Evolutionary conservation across 163 green algal genomes (phyloP).

Genomic region (Prototheca stagnorum): DNA sequence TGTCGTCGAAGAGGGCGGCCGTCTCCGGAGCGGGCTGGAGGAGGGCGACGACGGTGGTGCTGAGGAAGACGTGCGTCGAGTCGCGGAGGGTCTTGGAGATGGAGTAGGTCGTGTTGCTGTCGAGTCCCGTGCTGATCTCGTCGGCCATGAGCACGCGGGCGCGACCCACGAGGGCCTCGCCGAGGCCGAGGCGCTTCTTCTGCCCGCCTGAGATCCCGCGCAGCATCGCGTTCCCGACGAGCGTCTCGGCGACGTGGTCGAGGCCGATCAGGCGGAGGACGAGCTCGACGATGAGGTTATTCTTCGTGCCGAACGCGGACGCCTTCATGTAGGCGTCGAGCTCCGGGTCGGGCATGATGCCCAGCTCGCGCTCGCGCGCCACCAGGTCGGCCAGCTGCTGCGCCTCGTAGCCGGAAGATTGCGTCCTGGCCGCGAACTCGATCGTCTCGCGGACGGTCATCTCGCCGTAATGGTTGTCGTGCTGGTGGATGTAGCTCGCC

Average conservation of each 20-base stretch:
- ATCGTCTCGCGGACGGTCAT: conserved; percentile 67
- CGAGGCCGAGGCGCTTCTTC: conserved; percentile 47
- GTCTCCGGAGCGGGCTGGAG: conserved; percentile 54
- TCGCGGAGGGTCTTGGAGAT: conserved; percentile 5
- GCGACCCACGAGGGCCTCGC: conserved; percentile 9
- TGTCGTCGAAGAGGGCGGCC: conserved; percentile 46
- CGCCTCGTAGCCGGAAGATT: conserved; percentile 22
- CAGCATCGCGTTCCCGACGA: conserved; percentile 30
- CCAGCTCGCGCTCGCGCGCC: conserved; percentile 17
- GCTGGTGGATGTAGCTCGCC: conserved; percentile 18
- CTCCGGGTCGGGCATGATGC: conserved; percentile 37
- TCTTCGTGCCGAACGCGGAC: background rate
- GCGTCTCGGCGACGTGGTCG: conserved; percentile 7
- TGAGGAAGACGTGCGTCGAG: conserved; percentile 3
- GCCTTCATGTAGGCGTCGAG: conserved; percentile 44
- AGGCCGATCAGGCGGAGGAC: conserved; percentile 12
- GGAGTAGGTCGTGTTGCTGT: conserved; percentile 30
- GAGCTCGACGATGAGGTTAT: conserved; percentile 9
- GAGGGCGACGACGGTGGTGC: conserved; percentile 24
- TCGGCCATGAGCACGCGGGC: conserved; percentile 15
- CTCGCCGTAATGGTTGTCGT: conserved; percentile 56
- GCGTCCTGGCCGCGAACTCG: conserved; percentile 31
- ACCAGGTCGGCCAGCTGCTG: conserved; percentile 25
- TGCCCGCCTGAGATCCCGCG: conserved; percentile 51
- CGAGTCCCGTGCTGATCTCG: conserved; percentile 26